phyloP scores from a whole-genome alignment of 768 basidiomycete species.

The Lactarius trivialis region DNA sequence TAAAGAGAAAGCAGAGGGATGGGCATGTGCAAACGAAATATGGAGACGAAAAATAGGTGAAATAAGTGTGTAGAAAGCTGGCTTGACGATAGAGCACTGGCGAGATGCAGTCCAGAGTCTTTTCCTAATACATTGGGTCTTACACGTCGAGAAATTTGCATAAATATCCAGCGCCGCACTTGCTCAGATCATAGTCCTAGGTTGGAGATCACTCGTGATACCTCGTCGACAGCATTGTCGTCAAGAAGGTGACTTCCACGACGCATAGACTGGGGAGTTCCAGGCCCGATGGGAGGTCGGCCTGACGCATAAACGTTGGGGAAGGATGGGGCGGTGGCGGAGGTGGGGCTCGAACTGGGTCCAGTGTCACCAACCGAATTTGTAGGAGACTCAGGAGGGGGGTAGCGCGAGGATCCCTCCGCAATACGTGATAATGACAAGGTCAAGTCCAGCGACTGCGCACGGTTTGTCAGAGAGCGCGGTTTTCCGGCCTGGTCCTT shows the following conservation, averaged over 20 bases:
- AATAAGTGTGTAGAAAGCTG: constrained; percentile 10
- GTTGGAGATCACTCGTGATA: constrained; percentile 69
- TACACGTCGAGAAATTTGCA: constrained; percentile 16
- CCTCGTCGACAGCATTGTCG: constrained; percentile 59
- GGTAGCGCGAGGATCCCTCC: constrained; percentile 54
- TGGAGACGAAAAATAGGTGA: constrained; percentile 18
- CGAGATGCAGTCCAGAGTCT: constrained; percentile 22
- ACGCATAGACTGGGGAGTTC: constrained; percentile 26
- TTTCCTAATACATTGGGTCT: constrained; percentile 22
- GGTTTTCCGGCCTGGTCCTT: constrained; percentile 73
- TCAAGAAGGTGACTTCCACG: constrained; percentile 35
- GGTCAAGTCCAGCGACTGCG: constrained; percentile 84
- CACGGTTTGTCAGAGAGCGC: constrained; percentile 76
- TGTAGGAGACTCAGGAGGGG: constrained; percentile 74
- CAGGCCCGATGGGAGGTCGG: constrained; percentile 31
- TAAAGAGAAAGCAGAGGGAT: constrained; percentile 20
- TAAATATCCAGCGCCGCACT: constrained; percentile 13
- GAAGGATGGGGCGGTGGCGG: constrained; percentile 71
- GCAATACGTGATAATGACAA: constrained; percentile 78
- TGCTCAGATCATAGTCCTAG: constrained; percentile 28
- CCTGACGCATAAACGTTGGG: constrained; percentile 71
- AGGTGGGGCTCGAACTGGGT: constrained; percentile 73
- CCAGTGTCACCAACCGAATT: constrained; percentile 70
- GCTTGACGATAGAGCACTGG: constrained; percentile 10
- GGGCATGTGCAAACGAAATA: constrained; percentile 18